Percentiles rank a stretch among this genome's conserved stretches.
Evolutionary conservation across 257 asterid genomes (phyloP).

Genomic region (Nicotiana obtusifolia): DNA sequence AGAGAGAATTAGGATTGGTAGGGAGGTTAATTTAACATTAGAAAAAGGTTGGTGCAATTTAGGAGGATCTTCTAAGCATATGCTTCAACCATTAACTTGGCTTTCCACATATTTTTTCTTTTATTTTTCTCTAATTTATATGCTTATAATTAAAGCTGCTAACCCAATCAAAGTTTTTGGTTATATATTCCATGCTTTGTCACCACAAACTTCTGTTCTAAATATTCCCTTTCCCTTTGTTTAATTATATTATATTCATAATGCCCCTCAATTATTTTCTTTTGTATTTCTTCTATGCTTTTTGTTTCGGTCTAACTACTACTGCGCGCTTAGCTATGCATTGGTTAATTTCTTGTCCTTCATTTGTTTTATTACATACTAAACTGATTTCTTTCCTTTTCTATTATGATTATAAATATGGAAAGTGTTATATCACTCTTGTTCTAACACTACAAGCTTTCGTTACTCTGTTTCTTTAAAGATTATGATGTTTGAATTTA

Average conservation of each 20-base stretch:
- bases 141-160: not conserved
- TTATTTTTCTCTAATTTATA: not conserved
- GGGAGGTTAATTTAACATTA: not conserved
- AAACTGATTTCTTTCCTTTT: not conserved
- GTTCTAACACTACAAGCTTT: too few relatives aligned
- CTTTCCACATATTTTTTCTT: not conserved
- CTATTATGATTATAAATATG: not conserved
- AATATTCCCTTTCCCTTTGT: not conserved
- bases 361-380: not conserved
- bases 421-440: too few relatives aligned
- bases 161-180: not conserved
- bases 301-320: not conserved
- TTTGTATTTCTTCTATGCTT: not conserved
- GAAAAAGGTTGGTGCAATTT: not conserved
- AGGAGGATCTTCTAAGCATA: conserved; percentile 18
- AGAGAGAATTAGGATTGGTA: not conserved
- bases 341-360: not conserved
- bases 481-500: too few relatives aligned
- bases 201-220: not conserved
- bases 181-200: not conserved
- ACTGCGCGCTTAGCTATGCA: not conserved
- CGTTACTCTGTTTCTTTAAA: too few relatives aligned
- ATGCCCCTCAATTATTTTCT: not conserved
- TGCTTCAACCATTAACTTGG: conserved; percentile 11
- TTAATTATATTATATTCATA: not conserved